A percentile compares a stretch with the other conserved stretches of the same genome.
Conservation (phyloP, 805 yeast genomes). For the Lipomyces orientalis region DNA sequence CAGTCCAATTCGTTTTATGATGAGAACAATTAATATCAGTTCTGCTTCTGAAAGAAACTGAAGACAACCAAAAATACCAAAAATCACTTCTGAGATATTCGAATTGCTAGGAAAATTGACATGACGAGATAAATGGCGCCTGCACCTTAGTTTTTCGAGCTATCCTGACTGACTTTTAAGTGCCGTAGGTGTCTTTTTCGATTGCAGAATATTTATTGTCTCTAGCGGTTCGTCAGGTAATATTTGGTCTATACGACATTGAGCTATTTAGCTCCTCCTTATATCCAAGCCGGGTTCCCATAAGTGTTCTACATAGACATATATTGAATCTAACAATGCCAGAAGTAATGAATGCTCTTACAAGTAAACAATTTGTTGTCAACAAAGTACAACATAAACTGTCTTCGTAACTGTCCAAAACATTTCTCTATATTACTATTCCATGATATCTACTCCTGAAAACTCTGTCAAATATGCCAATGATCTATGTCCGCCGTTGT, state of each 20-base stretch:
- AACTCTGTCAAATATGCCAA: too few species aligned
- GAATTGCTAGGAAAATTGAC: not conserved
- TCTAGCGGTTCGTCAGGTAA: not conserved
- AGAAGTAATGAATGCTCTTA: too few species aligned
- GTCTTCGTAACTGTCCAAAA: too few species aligned
- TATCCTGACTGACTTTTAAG: not conserved
- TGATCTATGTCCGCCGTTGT: not conserved
- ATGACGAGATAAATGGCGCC: not conserved
- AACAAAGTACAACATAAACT: too few species aligned
- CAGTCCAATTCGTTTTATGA: conserved; percentile 51
- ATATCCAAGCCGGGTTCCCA: too few species aligned
- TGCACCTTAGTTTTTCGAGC: not conserved
- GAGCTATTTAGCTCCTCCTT: too few species aligned
- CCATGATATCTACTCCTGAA: not conserved
- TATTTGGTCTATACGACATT: too few species aligned
- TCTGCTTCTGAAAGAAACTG: conserved; percentile 89
- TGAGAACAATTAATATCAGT: conserved; percentile 73
- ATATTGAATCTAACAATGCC: too few species aligned
- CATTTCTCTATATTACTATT: not conserved
- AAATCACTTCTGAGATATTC: conserved; percentile 16
- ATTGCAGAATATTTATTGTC: not conserved
- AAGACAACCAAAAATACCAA: conserved; percentile 32
- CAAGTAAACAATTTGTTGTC: too few species aligned
- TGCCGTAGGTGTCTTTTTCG: not conserved
- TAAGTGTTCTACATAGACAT: too few species aligned